phyloP scores from a whole-genome alignment of 192 early-diverging fungal genomes.

The Glomus cerebriforme region DNA sequence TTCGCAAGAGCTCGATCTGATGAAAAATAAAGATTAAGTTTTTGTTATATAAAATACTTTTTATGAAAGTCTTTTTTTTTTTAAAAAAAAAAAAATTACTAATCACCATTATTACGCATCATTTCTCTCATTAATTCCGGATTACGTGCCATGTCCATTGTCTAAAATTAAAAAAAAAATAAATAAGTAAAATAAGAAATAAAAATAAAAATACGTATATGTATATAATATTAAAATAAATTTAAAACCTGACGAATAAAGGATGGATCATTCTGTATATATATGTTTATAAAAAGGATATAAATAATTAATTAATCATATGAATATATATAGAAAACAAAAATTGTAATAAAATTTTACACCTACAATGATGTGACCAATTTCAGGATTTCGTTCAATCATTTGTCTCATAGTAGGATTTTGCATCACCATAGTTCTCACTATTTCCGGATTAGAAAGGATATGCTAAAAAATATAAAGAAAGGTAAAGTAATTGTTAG shows the following conservation, averaged over 20 bases:
- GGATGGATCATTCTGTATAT: slow-evolving; percentile 49
- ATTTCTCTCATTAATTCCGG: slow-evolving; percentile 64
- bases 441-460: slow-evolving; percentile 53
- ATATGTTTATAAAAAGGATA: neutral
- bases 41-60: neutral
- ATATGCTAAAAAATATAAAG: slow-evolving; percentile 35
- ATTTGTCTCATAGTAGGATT: slow-evolving; percentile 60
- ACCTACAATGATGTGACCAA: slow-evolving; percentile 55
- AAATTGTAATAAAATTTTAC: neutral
- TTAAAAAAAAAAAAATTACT: neutral
- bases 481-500: slow-evolving; percentile 7
- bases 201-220: slow-evolving; percentile 1
- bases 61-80: neutral
- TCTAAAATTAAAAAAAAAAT: slow-evolving; percentile 31
- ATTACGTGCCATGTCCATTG: slow-evolving; percentile 54
- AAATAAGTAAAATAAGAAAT: neutral
- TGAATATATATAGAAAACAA: neutral
- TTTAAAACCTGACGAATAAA: slow-evolving; percentile 58
- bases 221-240: too few relatives aligned
- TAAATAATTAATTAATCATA: neutral
- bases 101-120: slow-evolving; percentile 56
- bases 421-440: slow-evolving; percentile 63
- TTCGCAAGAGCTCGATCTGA: slow-evolving; percentile 61
- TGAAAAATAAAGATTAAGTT: neutral
- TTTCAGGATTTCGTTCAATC: slow-evolving; percentile 64